Evolutionary conservation across 2,329 filamentous ascomycete species (phyloP), one percentile per base, ranked within the genome.

Genomic region (Aspergillus pseudonomiae): DNA sequence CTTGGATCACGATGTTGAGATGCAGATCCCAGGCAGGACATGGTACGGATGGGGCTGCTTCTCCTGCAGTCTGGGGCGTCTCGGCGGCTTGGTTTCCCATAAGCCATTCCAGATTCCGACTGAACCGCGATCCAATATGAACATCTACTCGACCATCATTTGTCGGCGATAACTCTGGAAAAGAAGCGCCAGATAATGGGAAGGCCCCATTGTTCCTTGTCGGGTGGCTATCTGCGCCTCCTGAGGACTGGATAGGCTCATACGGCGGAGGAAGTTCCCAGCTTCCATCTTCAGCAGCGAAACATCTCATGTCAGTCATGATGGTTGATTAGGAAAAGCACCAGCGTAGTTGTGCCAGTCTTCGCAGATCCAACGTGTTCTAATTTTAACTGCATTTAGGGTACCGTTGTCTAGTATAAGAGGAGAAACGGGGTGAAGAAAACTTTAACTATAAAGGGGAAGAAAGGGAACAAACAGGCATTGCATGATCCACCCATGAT

Each of bases 1-100:
- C 81, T 62, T 86, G 84, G 61, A 86, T 84, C 7, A 85, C 83
- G 45, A 86, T 81, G 62, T 85, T 85, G 24, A 85, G 71, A 24
- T 46, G 46, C 4, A 50, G 21, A 50, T 50, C 46, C 46, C 46
- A 50, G 14, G 24, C 24, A 26, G 46, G 46, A 7, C 10, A 24
- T 16, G 46, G 24, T 28, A 28, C 46, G 46, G 46, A 50, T 19
- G 46, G 46, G 7, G 14, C 14, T 7, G 24, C 24, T 10, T 50
- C 46, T 14, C 24, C 14, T 16, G 4, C 46, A 14, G 24, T 26
- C 24, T 26, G 46, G 11, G 46, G 7, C 24, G 21, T 14, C 14
- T 50, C 46, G 14, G 14, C 46, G 21, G 24, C 21, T 16, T 50
- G 24, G 24, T 28, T 50, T 24, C 46, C 24, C 46, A 50, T 50